Base-by-base conservation (phyloP, 1,139 yeast genomes). In the Yamadazyma atlantica region DNA sequence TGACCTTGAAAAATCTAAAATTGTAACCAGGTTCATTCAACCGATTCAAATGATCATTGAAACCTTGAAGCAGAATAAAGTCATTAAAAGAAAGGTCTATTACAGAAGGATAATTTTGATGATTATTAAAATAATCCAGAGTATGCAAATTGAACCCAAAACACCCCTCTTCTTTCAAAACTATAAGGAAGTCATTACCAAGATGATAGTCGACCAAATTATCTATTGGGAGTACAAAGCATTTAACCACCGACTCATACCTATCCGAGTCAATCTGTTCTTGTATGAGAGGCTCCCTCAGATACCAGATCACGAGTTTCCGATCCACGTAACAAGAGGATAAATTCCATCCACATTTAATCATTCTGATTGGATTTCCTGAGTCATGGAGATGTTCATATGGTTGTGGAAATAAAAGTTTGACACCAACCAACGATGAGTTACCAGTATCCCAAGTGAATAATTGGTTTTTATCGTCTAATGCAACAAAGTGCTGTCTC, bases 261-360 rank as follows among this genome's bases (percentile, higher is more conserved):
- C 57, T 59, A 36, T 42, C 53, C 18, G 50, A 48, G 15, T 51
- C 58, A 3, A 30, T 25, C 17, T 45, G 42, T 1, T 36, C 36
- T 34, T 44, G 33, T 6, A 40, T 29, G 25, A 49, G 9, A 0
- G 69, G 50, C 1, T 57, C 61, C 39, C 87, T 64, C 2, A 64
- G 51, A 33, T 64, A 71, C 92, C 92, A 85, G 12, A 78, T 70
- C 0, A 80, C 68, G 29, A 85, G 56, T 0, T 90, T 90, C 4
- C 63, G 65, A 17, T 64, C 64, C 2, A 80, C 60, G 35, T 70
- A 67, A 22, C 78, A 78, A 23, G 79, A 77, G 36, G 79, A 75
- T 15, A 74, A 60, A 40, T 76, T 72, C 94, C 94, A 85, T 0
- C 94, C 95, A 19, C 88, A 83, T 15, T 70, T 67, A 9, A 82